Evolutionary conservation across 1,139 yeast species (phyloP).

Genomic region (Candida glucosophila): DNA sequence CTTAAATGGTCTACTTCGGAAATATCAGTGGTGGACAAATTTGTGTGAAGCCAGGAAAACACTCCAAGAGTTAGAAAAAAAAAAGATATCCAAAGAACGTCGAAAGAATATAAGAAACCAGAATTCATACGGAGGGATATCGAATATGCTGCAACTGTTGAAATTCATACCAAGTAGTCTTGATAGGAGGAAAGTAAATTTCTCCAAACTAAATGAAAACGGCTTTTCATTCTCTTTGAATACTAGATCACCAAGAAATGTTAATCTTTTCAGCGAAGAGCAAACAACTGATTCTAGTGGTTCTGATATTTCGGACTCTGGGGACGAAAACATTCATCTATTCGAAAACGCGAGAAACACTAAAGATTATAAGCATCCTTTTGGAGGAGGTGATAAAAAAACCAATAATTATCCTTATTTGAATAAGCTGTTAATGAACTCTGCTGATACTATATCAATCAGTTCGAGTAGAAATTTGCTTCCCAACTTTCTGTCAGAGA

Average conservation of each 20-base stretch:
- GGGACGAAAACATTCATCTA: not conserved
- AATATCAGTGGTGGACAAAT: conserved; percentile 61
- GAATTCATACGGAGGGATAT: too few species aligned
- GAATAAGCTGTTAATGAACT: not conserved
- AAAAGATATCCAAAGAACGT: too few species aligned
- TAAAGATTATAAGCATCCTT: not conserved
- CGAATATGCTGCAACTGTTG: too few species aligned
- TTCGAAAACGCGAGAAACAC: conserved; percentile 1
- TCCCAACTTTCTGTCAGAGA: conserved; percentile 73
- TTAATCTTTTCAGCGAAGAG: not conserved
- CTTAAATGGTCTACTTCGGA: conserved; percentile 23
- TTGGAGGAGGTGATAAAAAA: not conserved
- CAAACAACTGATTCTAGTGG: too few species aligned
- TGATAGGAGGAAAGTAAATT: too few species aligned
- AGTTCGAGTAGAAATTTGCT: conserved; percentile 31
- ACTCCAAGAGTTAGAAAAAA: conserved; percentile 25
- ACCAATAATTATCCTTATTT: not conserved
- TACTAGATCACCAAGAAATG: not conserved
- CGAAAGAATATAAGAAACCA: too few species aligned
- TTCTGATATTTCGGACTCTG: not conserved
- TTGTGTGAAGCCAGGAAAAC: conserved; percentile 48
- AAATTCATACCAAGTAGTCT: too few species aligned
- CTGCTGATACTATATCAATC: conserved; percentile 19
- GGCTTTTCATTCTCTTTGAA: conserved; percentile 62
- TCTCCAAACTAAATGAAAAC: too few species aligned